Base-by-base conservation (phyloP, 345 rosid genomes). In the Lumnitzera littorea region DNA sequence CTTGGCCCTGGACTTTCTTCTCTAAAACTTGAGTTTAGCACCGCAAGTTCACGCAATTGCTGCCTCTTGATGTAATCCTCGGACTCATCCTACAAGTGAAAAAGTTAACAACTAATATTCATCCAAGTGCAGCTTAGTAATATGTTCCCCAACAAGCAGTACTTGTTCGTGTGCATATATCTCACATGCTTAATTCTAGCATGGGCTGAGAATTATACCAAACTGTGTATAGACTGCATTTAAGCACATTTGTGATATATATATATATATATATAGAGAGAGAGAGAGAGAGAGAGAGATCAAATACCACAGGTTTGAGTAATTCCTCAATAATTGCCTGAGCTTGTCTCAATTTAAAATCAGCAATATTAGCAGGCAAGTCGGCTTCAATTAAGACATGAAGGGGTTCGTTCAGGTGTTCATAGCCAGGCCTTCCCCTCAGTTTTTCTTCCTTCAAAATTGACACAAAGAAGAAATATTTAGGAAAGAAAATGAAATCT, bases 1-100 rank as follows among this genome's bases (percentile, higher is more conserved):
- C 96, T 94, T 1, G 97, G 99, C 20, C 97, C 96, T 1, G 99
- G 97, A 64, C 97, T 88, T 41, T 94, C 96, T 79, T 94, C 99
- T 74, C 97, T 83, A 79, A 82, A 76, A 75, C 78, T 94, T 13
- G 97, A 94, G 61, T 94, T 94, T 61, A 94, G 64, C 84, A 94
- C 60, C 0, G 99, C 99, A 13, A 94, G 78, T 69, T 94, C 97
- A 24, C 96, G 89, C 71, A 94, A 51, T 68, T 94, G 99, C 74
- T 94, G 99, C 78, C 96, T 88, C 85, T 90, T 90, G 36, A 90
- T 90, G 76, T 70, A 83, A 65, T 94, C 99, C 64, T 94, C 92
- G 0, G 99, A 88, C 71, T 94, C 99, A 50, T 94, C 99, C 99
- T 94, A 84, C 75, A 60, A 14, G 43, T 20, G 1, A 48, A 36